These are phyloP conservation scores for Rhizopus delemar DNA, from an alignment of 371 early-diverging fungal species.

Conservation along the genomic window DNA sequence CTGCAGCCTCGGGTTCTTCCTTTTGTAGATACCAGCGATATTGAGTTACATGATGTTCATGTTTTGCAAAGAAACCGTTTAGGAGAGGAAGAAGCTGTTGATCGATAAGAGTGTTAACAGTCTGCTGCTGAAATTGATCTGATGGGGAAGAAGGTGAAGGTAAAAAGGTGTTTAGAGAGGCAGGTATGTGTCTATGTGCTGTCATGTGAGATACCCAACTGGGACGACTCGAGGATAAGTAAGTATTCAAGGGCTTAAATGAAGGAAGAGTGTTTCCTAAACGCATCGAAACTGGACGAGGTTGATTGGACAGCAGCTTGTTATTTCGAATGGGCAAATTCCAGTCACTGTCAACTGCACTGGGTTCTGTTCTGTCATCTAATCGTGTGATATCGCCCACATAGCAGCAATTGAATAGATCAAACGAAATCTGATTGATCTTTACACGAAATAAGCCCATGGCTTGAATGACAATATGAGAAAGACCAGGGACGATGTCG, in stretches of 20 bases:
- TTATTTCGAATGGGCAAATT: neutral
- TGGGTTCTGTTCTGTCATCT: conserved; percentile 8
- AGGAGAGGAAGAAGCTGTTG: neutral
- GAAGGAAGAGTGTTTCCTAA: neutral
- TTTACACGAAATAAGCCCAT: conserved; percentile 22
- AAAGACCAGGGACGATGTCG: conserved; percentile 29
- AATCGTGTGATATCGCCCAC: conserved; percentile 8
- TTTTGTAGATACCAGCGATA: neutral
- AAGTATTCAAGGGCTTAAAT: neutral
- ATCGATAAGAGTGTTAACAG: neutral
- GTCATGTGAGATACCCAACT: neutral
- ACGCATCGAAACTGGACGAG: conserved; percentile 19
- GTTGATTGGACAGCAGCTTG: neutral
- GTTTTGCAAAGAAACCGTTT: neutral
- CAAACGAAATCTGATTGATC: conserved; percentile 3
- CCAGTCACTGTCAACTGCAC: conserved; percentile 8
- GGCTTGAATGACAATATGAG: conserved; percentile 31
- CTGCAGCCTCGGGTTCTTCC: neutral
- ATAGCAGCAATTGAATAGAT: conserved; percentile 1
- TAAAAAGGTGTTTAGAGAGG: neutral
- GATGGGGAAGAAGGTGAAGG: neutral
- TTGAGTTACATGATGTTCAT: neutral
- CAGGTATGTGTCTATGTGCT: neutral
- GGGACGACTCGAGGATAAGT: conserved; percentile 1
- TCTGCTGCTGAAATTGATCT: neutral